A percentile compares a stretch with the other conserved stretches of the same genome.
Conservation (phyloP, 2,329 filamentous ascomycete species). For the Ophiognomonia clavigignenti-juglandacearum region DNA sequence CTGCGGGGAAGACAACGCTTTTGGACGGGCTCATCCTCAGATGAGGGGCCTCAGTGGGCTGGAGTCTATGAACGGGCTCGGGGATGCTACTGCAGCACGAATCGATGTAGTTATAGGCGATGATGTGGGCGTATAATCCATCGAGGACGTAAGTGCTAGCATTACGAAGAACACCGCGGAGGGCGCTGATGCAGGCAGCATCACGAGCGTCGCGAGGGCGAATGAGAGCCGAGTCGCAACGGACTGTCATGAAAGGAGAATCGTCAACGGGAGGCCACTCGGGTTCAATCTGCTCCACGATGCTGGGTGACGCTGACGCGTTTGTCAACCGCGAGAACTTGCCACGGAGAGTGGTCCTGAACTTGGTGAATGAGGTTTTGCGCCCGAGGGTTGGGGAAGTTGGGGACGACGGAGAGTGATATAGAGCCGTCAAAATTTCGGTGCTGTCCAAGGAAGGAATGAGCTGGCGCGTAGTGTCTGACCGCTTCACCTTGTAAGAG, state of each 20-base stretch:
- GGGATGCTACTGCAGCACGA: constrained; percentile 25
- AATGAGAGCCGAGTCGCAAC: not conserved
- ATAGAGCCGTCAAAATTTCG: constrained; percentile 17
- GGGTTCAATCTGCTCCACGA: not conserved
- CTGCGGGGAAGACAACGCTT: constrained; percentile 6
- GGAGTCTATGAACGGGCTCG: not conserved
- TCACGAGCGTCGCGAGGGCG: not conserved
- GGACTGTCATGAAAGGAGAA: not conserved
- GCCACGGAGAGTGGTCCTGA: constrained; percentile 9
- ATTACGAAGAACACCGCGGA: constrained; percentile 48
- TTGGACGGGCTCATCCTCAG: constrained; percentile 2
- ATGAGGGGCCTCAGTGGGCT: not conserved
- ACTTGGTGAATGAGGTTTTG: constrained; percentile 5
- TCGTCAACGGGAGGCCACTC: constrained; percentile 6
- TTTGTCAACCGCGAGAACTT: constrained; percentile 4
- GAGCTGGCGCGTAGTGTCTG: constrained; percentile 1
- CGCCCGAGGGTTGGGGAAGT: not conserved
- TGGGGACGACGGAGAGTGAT: not conserved
- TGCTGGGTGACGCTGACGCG: not conserved
- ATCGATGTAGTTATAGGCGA: constrained; percentile 54
- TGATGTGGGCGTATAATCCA: constrained; percentile 53
- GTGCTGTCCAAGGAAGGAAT: constrained; percentile 11
- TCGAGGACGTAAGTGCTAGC: constrained; percentile 53
- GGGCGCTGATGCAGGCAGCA: constrained; percentile 18
- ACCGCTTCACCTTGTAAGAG: constrained; percentile 47